Percentiles rank a stretch among this genome's conserved stretches.
Conservation (phyloP, 345 rosid species). For the Schrenkiella parvula region DNA sequence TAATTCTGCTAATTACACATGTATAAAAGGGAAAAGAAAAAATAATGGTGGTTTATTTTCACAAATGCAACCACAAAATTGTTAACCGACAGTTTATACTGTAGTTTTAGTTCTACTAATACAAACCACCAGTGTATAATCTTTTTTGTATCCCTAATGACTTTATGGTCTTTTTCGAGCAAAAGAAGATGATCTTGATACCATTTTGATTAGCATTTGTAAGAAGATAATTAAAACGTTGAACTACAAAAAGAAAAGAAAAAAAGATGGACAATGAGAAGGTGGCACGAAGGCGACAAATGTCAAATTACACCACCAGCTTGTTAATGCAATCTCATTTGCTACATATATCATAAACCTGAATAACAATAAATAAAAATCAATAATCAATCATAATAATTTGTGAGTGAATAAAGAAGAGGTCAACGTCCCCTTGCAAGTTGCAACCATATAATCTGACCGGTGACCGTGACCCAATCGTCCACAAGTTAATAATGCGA, state of each 20-base stretch:
- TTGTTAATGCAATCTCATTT: neutral
- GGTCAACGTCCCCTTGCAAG: constrained; percentile 26
- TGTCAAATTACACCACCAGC: neutral
- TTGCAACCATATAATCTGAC: constrained; percentile 25
- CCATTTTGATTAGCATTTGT: neutral
- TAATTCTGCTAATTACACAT: neutral
- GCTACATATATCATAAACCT: neutral
- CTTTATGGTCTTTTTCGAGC: neutral
- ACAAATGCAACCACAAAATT: neutral
- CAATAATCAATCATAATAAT: neutral
- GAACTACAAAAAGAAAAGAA: neutral
- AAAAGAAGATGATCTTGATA: neutral
- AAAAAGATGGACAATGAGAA: neutral
- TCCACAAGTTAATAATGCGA: constrained; percentile 17
- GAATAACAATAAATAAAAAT: neutral
- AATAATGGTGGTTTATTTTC: neutral
- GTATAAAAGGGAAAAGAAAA: neutral
- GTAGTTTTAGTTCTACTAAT: neutral
- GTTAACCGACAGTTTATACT: neutral
- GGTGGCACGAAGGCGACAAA: neutral
- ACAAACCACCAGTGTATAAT: neutral
- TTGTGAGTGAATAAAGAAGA: neutral
- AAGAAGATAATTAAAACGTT: neutral
- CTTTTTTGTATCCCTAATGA: neutral
- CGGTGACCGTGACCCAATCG: constrained; percentile 9